phyloP scores from a whole-genome alignment of 208 protist species.

The Phytomonas francai region DNA sequence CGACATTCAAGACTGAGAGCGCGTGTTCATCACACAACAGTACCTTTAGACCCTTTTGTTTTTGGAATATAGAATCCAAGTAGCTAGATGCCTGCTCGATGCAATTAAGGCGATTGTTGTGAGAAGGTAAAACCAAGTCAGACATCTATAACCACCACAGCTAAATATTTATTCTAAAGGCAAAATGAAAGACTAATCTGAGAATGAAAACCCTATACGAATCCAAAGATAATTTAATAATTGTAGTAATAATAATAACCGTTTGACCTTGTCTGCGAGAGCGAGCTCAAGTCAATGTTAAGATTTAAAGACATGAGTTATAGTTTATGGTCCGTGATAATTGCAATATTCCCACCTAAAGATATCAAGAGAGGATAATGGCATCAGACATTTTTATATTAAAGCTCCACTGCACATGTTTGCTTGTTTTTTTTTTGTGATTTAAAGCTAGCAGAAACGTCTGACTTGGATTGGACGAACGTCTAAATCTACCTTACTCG shows the following conservation, averaged over 20 bases:
- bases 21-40: slow-evolving; percentile 94
- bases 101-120: slow-evolving; percentile 37
- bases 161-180: neutral
- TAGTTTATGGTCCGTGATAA: neutral
- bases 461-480: neutral
- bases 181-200: neutral
- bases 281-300: neutral
- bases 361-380: neutral
- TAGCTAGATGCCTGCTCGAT: slow-evolving; percentile 72
- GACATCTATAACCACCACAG: neutral
- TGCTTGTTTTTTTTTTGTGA: neutral
- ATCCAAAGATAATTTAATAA: neutral
- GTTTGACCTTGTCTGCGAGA: too few relatives aligned
- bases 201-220: neutral
- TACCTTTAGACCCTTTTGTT: slow-evolving; percentile 84
- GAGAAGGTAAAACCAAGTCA: neutral
- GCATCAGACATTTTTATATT: neutral
- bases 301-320: neutral
- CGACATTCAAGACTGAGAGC: slow-evolving; percentile 89
- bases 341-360: neutral
- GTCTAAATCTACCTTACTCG: neutral
- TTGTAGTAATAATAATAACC: neutral
- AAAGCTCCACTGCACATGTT: neutral
- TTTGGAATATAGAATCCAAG: slow-evolving; percentile 54
- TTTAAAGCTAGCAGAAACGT: neutral